phyloP scores from a whole-genome alignment of 2,329 filamentous ascomycete genomes.

The Claviceps lovelessii region DNA sequence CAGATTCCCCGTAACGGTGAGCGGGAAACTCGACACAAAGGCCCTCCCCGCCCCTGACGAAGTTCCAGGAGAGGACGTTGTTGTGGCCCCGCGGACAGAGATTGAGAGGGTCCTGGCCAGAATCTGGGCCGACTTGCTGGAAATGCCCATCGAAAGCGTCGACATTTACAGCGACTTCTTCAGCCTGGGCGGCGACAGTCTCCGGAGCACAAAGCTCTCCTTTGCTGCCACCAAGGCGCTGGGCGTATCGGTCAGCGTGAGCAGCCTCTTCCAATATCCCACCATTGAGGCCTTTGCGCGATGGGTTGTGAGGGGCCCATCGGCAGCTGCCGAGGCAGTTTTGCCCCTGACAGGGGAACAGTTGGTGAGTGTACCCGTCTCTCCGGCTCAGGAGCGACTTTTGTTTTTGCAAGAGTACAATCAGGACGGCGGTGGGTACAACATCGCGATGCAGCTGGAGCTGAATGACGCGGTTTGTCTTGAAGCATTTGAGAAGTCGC shows the following conservation, averaged over 20 bases:
- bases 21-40: not conserved
- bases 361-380: not conserved
- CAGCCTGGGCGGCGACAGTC: conserved; percentile 1
- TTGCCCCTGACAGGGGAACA: not conserved
- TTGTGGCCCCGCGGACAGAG: not conserved
- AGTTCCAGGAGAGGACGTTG: not conserved
- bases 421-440: not conserved
- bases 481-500: not conserved
- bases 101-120: not conserved
- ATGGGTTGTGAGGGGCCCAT: not conserved
- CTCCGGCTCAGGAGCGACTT: not conserved
- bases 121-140: not conserved
- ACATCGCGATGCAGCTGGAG: not conserved
- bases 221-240: not conserved
- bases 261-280: not conserved
- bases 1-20: not conserved
- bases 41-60: not conserved
- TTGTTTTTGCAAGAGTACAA: not conserved
- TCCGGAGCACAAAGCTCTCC: not conserved
- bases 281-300: conserved; percentile 1
- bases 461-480: not conserved
- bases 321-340: not conserved
- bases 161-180: not conserved
- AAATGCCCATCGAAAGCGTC: not conserved
- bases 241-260: not conserved